Evolutionary conservation across 2,329 filamentous ascomycete genomes (phyloP), one percentile per base, ranked within the genome.

Genomic region (Gyromitra esculenta): DNA sequence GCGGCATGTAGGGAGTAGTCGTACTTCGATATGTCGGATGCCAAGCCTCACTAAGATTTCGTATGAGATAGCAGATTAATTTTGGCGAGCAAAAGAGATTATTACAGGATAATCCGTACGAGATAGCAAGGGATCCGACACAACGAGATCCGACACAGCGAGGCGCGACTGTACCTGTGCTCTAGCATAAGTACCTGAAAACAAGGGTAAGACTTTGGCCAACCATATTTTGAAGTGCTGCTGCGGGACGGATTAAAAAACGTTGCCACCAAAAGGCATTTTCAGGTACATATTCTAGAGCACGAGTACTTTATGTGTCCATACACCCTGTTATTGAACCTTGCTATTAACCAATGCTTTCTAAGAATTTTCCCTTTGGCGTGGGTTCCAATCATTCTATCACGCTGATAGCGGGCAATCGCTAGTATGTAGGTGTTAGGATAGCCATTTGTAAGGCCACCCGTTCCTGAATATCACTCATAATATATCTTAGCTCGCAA

Each of bases 381-480:
- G 6, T 57, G 31, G 31, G 15, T 57, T 31, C 50, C 50, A 37
- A 37, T 5, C 52, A 35, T 56, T 11, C 11, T 6, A 21, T 8
- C n/a, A 21, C 48, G 31, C n/a, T 37, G 63, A 66, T 66, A 66
- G 39, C n/a, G 5, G 18, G 2, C 48, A 56, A 2, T 43, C 35
- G 21, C 39, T 45, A 45, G 50, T 56, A 21, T 21, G 18, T 21
- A 18, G 25, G 4, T 31, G 25, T 31, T 18, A 43, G 21, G 8
- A 31, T 9, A 57, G 54, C 11, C 9, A 57, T 54, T 54, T 54
- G 15, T n/a, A 62, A 62, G 57, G 57, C 3, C 54, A 18, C 18
- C 25, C 18, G 65, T 57, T 39, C 52, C 52, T 50, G 65, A 68
- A 68, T 68, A 48, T 59, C 52, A 41, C 65, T 59, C 65, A 68